Base-by-base conservation (phyloP, 2,329 filamentous ascomycete species). In the Cordyceps militaris region DNA sequence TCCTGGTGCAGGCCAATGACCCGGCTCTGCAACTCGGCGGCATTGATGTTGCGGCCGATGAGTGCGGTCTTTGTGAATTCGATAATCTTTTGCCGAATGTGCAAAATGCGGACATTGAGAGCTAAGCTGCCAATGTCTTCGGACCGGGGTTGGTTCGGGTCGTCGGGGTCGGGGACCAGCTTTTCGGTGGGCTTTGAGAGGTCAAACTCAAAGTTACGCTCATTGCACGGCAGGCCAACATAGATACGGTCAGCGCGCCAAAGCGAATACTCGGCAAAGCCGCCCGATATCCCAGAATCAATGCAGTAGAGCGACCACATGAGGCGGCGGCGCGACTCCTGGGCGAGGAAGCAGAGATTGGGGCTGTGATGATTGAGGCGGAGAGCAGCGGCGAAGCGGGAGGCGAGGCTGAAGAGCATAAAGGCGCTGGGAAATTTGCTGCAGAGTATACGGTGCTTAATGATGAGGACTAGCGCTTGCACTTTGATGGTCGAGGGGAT, bases 401-500 rank as follows among this genome's bases (percentile, higher is more conserved):
- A 75, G 11, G 74, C 75, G 24, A 76, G 67, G 56, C 73, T 71
- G 6, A 73, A 67, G 4, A 77, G 69, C 69, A 77, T 73, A 51
- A 77, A 77, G 9, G 76, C 76, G 60, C 72, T 72, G 54, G 74
- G 71, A 26, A 76, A 77, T 11, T 66, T 69, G 42, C 75, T 76
- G 10, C 71, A 72, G 21, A 77, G 70, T 42, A 76, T 74, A 40
- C 72, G 71, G 56, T 76, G 75, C 60, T 75, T 74, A 56, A 78
- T 74, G 58, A 76, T 69, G 21, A 78, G 67, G 32, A 77, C 66
- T 11, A 78, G 68, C 10, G 76, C 74, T 61, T 78, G 75, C 67
- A 83, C 77, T 61, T 81, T 80, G 63, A 82, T 76, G 6, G 80
- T 81, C 1, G 80, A 81, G 1, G 80, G 80, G 52, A 78, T 76